These are phyloP conservation scores for Pseudogymnoascus sp. DNA, from an alignment of 2,329 filamentous ascomycete species.

Conservation along the genomic window DNA sequence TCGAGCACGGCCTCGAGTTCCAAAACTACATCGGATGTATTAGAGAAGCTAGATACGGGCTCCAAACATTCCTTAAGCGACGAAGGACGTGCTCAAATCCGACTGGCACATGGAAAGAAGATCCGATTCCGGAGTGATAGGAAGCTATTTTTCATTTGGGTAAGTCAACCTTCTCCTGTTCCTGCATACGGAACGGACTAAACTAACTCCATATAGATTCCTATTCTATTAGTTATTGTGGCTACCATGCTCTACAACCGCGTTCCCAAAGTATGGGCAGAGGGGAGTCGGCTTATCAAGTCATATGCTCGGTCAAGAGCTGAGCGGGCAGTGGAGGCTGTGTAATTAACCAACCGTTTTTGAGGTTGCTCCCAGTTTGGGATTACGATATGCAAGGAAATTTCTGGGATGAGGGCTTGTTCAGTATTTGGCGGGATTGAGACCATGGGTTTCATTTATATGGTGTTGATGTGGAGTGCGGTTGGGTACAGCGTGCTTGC, in stretches of 20 bases:
- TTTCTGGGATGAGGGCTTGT: background rate
- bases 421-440: constrained; percentile 6
- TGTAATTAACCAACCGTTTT: background rate
- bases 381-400: background rate
- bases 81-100: constrained; percentile 57
- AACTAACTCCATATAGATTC: constrained; percentile 36
- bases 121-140: constrained; percentile 53
- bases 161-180: constrained; percentile 29
- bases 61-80: constrained; percentile 56
- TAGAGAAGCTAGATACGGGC: constrained; percentile 49
- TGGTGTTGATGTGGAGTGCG: background rate
- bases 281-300: constrained; percentile 17
- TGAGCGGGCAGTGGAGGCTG: constrained; percentile 16
- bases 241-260: constrained; percentile 44
- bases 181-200: background rate
- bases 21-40: constrained; percentile 31
- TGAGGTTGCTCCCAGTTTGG: constrained; percentile 1
- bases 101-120: constrained; percentile 53
- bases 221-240: constrained; percentile 41
- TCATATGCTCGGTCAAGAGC: constrained; percentile 24
- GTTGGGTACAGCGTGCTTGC: constrained; percentile 8
- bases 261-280: constrained; percentile 39
- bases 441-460: background rate
- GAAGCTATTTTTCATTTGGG: constrained; percentile 63
- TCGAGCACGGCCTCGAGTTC: constrained; percentile 27